These are phyloP conservation scores for Botryotinia narcissicola DNA, from an alignment of 2,329 filamentous ascomycete species.

Conservation along the genomic window DNA sequence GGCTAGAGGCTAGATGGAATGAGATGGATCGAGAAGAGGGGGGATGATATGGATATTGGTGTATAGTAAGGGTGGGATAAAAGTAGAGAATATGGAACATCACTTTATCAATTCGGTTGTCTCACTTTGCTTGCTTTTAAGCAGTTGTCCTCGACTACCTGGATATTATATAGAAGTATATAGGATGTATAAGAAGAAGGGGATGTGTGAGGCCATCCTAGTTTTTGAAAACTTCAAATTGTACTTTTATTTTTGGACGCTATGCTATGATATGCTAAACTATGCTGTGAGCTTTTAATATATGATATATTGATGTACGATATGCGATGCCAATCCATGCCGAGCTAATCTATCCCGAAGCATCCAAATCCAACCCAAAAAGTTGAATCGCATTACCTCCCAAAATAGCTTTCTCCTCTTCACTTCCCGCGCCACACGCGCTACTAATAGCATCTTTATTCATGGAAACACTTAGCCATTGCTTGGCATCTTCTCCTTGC, in stretches of 20 bases:
- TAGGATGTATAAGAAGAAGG: rapidly evolving
- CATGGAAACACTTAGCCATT: conserved; percentile 67
- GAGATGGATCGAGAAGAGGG: not conserved
- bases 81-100: not conserved
- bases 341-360: not conserved
- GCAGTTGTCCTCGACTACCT: not conserved
- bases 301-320: not conserved
- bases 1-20: not conserved
- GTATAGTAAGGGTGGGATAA: not conserved
- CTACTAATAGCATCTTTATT: conserved; percentile 56
- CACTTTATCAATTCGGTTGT: not conserved
- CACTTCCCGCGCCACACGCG: conserved; percentile 48
- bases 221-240: not conserved
- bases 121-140: not conserved
- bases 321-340: not conserved
- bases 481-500: conserved; percentile 43
- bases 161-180: not conserved
- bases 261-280: not conserved
- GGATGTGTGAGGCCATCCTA: not conserved
- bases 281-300: not conserved
- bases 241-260: not conserved
- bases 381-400: conserved; percentile 58
- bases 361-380: conserved; percentile 39
- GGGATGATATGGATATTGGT: not conserved
- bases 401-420: conserved; percentile 53